phyloP scores from a whole-genome alignment of 2,329 filamentous ascomycete species.

The Talaromyces sp. region DNA sequence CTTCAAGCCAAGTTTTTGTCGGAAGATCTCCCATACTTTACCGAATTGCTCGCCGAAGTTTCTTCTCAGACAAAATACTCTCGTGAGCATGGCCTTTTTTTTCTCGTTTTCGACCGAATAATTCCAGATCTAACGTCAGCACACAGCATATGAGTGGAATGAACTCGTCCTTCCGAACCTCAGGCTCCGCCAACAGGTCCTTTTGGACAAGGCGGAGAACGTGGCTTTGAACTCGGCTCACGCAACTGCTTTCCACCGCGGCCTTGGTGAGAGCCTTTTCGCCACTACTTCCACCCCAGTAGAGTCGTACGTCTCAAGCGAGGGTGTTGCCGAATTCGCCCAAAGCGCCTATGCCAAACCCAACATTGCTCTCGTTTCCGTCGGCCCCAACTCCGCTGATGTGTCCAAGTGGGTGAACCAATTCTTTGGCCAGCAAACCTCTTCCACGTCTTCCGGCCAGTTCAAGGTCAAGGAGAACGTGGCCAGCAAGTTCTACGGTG shows the following conservation, averaged over 20 bases:
- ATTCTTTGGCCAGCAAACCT: slow-evolving; percentile 74
- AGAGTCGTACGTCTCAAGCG: slow-evolving; percentile 73
- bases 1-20: slow-evolving; percentile 92
- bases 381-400: slow-evolving; percentile 71
- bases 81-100: slow-evolving; percentile 37
- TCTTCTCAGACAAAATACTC: slow-evolving; percentile 82
- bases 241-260: slow-evolving; percentile 83
- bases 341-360: slow-evolving; percentile 76
- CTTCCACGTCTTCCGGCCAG: slow-evolving; percentile 44
- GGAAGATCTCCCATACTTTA: slow-evolving; percentile 94
- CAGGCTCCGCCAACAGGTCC: slow-evolving; percentile 68
- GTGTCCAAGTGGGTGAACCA: slow-evolving; percentile 86
- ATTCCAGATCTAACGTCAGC: slow-evolving; percentile 5
- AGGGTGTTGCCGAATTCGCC: slow-evolving; percentile 70
- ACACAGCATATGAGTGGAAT: slow-evolving; percentile 76
- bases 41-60: slow-evolving; percentile 91
- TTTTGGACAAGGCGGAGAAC: slow-evolving; percentile 58
- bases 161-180: slow-evolving; percentile 80
- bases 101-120: neutral
- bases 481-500: slow-evolving; percentile 83
- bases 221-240: slow-evolving; percentile 84
- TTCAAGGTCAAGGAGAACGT: slow-evolving; percentile 54
- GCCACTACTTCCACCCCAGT: slow-evolving; percentile 67
- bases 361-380: slow-evolving; percentile 87
- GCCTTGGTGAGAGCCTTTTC: slow-evolving; percentile 74